These are phyloP conservation scores for Neostapfia colusana DNA, from an alignment of 176 grass and related monocot genomes.

Conservation along the genomic window DNA sequence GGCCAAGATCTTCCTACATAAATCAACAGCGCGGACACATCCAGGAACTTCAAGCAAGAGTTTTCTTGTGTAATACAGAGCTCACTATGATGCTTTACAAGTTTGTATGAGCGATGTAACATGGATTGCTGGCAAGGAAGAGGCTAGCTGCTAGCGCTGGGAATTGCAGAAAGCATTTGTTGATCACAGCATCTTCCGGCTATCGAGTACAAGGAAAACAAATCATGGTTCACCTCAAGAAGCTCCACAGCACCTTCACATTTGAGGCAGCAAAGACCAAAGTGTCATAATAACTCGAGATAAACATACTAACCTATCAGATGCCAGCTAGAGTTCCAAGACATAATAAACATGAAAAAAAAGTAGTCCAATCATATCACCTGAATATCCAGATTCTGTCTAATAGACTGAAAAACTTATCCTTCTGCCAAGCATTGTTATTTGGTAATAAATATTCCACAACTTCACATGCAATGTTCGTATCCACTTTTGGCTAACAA, in stretches of 20 bases:
- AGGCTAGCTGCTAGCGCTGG: not conserved
- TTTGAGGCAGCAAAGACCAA: slow-evolving; percentile 6
- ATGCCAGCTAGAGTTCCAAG: not conserved
- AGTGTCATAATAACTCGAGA: not conserved
- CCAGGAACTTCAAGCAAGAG: not conserved
- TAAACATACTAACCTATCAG: not conserved
- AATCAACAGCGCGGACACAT: not conserved
- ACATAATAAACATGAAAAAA: not conserved
- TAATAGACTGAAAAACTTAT: not conserved
- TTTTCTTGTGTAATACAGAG: not conserved
- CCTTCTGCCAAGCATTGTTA: not conserved
- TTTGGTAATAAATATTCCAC: not conserved
- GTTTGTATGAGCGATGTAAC: not conserved
- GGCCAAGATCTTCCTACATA: not conserved
- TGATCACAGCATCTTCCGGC: not conserved
- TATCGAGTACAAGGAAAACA: not conserved
- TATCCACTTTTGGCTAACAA: not conserved
- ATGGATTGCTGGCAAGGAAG: not conserved
- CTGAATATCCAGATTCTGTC: not conserved
- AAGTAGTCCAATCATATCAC: not conserved
- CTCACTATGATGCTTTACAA: slow-evolving; percentile 4
- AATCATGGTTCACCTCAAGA: slow-evolving; percentile 20
- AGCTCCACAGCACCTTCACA: slow-evolving; percentile 59
- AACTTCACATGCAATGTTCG: not conserved
- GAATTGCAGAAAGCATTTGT: not conserved